Evolutionary conservation across 805 yeast genomes (phyloP), one percentile per base, ranked within the genome.

Genomic region (Ogataea paradorogensis): DNA sequence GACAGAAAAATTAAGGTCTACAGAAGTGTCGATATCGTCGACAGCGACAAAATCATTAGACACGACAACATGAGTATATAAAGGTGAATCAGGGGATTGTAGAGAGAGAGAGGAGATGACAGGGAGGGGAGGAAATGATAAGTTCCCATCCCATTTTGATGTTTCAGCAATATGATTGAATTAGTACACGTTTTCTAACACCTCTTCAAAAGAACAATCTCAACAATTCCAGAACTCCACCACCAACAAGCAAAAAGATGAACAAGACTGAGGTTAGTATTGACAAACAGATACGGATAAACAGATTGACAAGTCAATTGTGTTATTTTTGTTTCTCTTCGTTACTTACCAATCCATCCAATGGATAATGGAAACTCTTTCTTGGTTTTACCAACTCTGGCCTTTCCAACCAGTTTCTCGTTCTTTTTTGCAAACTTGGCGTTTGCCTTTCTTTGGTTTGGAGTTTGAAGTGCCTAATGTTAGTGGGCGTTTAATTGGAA

Each of bases 371-470:
- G 82, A 24, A 70, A 62, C 42, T 69, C 64, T 20, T 61, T 59
- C 45, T 69, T 67, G 15, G 62, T 47, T 30, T 57, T 56, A 30
- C 51, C 62, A 10, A 66, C 60, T 53, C 76, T 79, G 33, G 82
- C 77, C 67, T 82, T 82, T 40, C 96, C 96, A 69, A 76, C 81
- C 59, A 82, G 81, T 48, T 74, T 73, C 55, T 80, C 84, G 50
- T 82, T 80, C 53, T 71, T 74, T 63, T 82, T 84, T 53, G 84
- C 87, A 62, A 80, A 91, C 61, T 82, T 85, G 55, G 75, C 76
- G 63, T 90, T 90, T n/a, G 95, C 96, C 39, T 76, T 70, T 66
- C 90, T 82, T 67, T 90, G 96, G 55, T 76, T 80, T 42, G 93
- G 90, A 16, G 96, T 84, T 72, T 89, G 96, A 23, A 71, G 56